Percentiles rank a stretch among this genome's conserved stretches.
phyloP scores from a whole-genome alignment of 106 monocot genomes.

The Allium fistulosum region DNA sequence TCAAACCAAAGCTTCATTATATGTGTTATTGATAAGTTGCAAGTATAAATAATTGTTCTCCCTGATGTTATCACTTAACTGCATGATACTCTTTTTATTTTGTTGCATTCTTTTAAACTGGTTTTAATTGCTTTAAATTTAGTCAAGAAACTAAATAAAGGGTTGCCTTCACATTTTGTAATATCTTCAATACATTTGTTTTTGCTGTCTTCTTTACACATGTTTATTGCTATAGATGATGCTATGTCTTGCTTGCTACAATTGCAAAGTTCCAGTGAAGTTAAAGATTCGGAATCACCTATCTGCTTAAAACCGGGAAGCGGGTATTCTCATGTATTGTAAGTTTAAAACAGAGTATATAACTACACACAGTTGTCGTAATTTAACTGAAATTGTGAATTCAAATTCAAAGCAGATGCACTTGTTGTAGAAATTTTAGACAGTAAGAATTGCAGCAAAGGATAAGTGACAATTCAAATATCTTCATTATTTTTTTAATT shows the following conservation, averaged over 20 bases:
- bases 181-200: not conserved
- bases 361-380: too few species aligned
- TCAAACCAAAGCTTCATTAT: too few species aligned
- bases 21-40: too few species aligned
- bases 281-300: constrained; percentile 20
- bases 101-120: too few species aligned
- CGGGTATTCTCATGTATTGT: constrained; percentile 71
- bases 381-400: too few species aligned
- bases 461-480: constrained; percentile 51
- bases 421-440: constrained; percentile 63
- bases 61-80: too few species aligned
- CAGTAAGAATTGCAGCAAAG: constrained; percentile 32
- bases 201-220: constrained; percentile 12
- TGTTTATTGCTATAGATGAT: constrained; percentile 21
- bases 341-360: constrained; percentile 9
- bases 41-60: too few species aligned
- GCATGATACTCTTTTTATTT: too few species aligned
- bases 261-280: constrained; percentile 43
- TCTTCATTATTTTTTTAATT: constrained; percentile 27
- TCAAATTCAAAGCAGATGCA: constrained; percentile 24
- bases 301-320: constrained; percentile 55
- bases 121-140: too few species aligned
- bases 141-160: too few species aligned
- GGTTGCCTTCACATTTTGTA: too few species aligned
- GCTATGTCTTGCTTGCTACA: constrained; percentile 48